Base-by-base conservation (phyloP, 139 green algal genomes). In the Diplosphaera chodatii region DNA sequence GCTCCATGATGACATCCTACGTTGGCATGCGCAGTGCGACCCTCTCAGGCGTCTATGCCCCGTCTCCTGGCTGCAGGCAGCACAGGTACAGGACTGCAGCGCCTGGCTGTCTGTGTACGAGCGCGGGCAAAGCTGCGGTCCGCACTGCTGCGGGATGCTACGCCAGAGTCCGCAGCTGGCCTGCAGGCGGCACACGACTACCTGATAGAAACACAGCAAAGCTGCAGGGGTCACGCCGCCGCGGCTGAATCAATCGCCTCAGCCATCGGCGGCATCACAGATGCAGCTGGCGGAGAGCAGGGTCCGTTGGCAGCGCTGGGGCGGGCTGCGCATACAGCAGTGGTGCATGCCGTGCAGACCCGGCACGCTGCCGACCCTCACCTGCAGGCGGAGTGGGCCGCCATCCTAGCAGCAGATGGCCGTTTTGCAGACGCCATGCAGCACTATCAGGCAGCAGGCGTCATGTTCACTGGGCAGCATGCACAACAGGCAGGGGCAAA, bases 361-460 rank as follows among this genome's bases (percentile, higher is more conserved):
- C 71, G 48, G 0, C 80, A 92, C 32, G 55, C 85, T 0, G 76
- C 86, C 37, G 87, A 93, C 59, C 77, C 85, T 32, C 91, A 85
- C 87, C 83, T 93, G 65, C 88, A 93, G 78, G 64, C 40, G 37
- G 87, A 91, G 77, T 93, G 88, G 88, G 88, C 74, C 5, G 71
- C 82, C 10, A 70, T 77, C 32, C 67, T 91, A 68, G 56, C 72
- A 25, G 55, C 70, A 2, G 22, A 69, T 4, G 73, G 64, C 13
- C 66, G 78, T 28, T 3, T 30, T 3, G 31, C 69, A 20, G 77
- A 85, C 41, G 74, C 73, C 2, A 65, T 73, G 31, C 55, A 21
- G 22, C 80, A 85, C 48, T 55, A 82, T 0, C 29, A 74, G 62
- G 37, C 37, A 13, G 37, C 37, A 21, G 37, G 37, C 37, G 37